Conservation (phyloP, 495 filamentous ascomycete genomes). For the Bathelium albidoporum region DNA sequence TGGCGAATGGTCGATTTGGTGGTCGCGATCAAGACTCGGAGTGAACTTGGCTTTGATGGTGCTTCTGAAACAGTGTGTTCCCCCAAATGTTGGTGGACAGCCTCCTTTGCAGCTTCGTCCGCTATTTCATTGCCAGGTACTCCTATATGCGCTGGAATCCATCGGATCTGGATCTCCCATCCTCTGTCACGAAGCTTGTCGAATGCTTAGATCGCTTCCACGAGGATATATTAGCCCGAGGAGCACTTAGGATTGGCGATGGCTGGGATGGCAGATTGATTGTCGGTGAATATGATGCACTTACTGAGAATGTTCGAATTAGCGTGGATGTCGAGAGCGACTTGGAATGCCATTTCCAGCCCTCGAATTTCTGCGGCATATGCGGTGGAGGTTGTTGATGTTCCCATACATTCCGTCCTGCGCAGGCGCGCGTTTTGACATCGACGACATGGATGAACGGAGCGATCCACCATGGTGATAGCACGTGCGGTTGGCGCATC, state of each 20-base stretch:
- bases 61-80: background rate
- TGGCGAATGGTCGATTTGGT: background rate
- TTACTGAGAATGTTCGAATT: background rate
- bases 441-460: no score
- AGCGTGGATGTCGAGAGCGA: background rate
- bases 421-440: background rate
- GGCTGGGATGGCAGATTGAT: slow-evolving; percentile 10
- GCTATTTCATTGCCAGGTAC: background rate
- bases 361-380: background rate
- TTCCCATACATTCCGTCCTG: background rate
- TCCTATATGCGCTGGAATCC: background rate
- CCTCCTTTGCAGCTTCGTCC: background rate
- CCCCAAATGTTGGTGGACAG: background rate
- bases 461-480: no score
- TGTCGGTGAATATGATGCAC: slow-evolving; percentile 11
- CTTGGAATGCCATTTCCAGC: background rate
- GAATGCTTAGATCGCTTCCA: slow-evolving; percentile 1
- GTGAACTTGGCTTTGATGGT: background rate
- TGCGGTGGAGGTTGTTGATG: background rate
- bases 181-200: background rate
- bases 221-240: slow-evolving; percentile 13
- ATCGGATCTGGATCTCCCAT: background rate
- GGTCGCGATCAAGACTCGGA: background rate
- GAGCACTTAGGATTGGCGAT: slow-evolving; percentile 9
- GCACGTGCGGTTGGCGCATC: no score